Conservation (phyloP, 1,284 basidiomycete genomes). For the Fomitiporia mediterranea region DNA sequence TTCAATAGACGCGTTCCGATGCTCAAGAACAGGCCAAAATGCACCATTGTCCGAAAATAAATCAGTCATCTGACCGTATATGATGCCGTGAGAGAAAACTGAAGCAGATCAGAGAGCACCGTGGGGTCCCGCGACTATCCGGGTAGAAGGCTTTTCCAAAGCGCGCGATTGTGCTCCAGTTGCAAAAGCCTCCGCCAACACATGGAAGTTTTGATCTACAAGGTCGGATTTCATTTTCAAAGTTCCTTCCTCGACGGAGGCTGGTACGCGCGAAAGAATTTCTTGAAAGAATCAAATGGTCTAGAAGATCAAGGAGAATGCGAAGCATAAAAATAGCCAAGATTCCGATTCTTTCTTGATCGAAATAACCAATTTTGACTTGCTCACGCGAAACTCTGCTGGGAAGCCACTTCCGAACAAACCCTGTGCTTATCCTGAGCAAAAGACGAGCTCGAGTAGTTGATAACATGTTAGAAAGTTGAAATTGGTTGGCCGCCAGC, state of each 20-base stretch:
- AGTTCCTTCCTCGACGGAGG: neutral
- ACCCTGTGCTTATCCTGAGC: neutral
- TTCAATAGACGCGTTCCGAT: constrained; percentile 1
- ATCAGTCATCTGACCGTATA: constrained; percentile 9
- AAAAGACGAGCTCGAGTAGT: neutral
- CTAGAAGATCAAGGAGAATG: neutral
- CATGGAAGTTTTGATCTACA: neutral
- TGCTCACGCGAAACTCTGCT: no score
- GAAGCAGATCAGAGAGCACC: no score
- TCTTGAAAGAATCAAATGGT: neutral
- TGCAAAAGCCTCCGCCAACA: neutral
- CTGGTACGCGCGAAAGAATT: neutral
- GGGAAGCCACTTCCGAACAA: no score
- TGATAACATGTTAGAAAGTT: no score
- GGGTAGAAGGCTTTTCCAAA: no score
- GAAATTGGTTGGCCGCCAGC: no score
- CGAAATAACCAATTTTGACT: no score
- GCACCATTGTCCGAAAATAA: neutral
- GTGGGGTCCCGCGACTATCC: no score
- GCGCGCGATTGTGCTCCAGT: no score
- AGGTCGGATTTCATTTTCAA: neutral
- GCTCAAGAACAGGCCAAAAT: neutral
- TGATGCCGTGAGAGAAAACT: neutral
- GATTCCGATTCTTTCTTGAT: no score
- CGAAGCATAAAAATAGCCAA: neutral